Evolutionary conservation across 2,329 filamentous ascomycete genomes (phyloP).

Genomic region (Penicillium hordei): DNA sequence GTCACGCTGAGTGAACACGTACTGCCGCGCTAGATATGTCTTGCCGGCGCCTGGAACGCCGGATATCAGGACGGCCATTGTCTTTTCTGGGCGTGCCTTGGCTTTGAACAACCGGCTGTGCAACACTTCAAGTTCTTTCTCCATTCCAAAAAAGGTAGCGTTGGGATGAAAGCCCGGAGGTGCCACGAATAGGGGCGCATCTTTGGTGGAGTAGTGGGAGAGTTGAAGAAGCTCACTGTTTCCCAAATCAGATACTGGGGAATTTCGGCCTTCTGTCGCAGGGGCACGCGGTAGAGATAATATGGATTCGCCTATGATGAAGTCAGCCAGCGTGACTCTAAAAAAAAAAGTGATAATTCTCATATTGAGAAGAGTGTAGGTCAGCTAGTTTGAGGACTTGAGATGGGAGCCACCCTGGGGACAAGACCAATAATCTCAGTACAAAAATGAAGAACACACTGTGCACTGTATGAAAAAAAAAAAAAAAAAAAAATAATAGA

Average conservation of each 20-base stretch:
- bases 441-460: constrained; percentile 13
- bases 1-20: constrained; percentile 60
- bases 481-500: not conserved
- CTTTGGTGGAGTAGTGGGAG: constrained; percentile 25
- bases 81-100: constrained; percentile 58
- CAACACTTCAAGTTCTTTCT: constrained; percentile 58
- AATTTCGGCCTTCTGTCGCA: constrained; percentile 27
- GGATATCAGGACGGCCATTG: constrained; percentile 63
- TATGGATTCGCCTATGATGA: constrained; percentile 34
- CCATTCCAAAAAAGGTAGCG: constrained; percentile 61
- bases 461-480: not conserved
- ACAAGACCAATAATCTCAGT: constrained; percentile 14
- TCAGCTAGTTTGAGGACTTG: constrained; percentile 18
- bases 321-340: constrained; percentile 38
- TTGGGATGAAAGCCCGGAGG: constrained; percentile 64
- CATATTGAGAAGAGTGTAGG: constrained; percentile 10
- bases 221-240: constrained; percentile 25
- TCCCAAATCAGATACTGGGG: constrained; percentile 27
- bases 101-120: constrained; percentile 61
- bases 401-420: constrained; percentile 21
- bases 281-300: constrained; percentile 22
- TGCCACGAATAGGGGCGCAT: constrained; percentile 42
- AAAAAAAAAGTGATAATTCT: constrained; percentile 7
- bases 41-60: constrained; percentile 68
- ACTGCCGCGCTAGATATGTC: constrained; percentile 67